Base-by-base conservation (phyloP, 306 rosid genomes). In the Ziziphus jujuba region DNA sequence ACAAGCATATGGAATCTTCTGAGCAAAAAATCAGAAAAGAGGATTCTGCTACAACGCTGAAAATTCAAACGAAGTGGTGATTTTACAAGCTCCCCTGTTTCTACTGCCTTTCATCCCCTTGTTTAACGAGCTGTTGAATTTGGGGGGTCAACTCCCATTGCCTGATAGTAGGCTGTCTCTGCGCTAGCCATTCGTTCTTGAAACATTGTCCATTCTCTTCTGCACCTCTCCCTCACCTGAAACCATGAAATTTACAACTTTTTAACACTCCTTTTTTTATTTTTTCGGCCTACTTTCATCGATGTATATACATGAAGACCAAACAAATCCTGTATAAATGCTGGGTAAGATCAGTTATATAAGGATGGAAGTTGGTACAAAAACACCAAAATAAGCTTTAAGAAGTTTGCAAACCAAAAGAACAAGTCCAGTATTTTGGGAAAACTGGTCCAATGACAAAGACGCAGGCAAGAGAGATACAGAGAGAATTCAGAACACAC, bases 191-290 rank as follows among this genome's bases (percentile, higher is more conserved):
- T 56, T 57, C 98, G 84, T 21, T 80, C 92, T 67, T 63, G 82
- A 71, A 92, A 92, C 56, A 87, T 82, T 63, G 40, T 56, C 98
- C 98, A 92, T 81, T 92, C 98, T 45, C 53, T 67, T 19, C 63
- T 45, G 56, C 98, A 89, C 77, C 98, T 85, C 61, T 81, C 86
- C 67, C 91, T 84, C 65, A 89, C 97, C 97, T 91, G 84, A 59
- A 49, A 56, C 75, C 66, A 62, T 15, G 3, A 35, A 61, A 56
- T 59, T 20, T 12, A 24, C 2, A 16, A 0, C 21, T 43, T 48
- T n/a, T 62, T 43, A 79, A 22, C 48, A 35, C 22, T 75, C 47
- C 25, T 54, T 15, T 12, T 47, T 13, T 22, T 47, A 3, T 11
- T 47, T 47, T 17, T 47, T 11, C n/a, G n/a, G n/a, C n/a, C 13